phyloP scores from a whole-genome alignment of 345 rosid genomes.

The Rhodamnia argentea region DNA sequence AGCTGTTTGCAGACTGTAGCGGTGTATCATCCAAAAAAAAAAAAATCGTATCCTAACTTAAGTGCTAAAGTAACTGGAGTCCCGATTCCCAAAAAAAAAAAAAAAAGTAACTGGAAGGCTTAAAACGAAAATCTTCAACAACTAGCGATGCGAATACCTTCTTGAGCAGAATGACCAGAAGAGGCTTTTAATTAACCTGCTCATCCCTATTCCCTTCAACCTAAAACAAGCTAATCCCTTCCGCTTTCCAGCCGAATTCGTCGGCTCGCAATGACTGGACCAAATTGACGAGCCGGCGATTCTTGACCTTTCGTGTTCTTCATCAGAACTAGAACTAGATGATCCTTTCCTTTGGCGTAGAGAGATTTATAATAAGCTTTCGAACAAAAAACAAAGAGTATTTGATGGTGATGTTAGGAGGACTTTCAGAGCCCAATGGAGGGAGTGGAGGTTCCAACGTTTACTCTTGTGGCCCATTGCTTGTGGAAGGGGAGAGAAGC shows the following conservation, averaged over 20 bases:
- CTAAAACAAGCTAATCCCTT: neutral
- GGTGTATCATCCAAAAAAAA: too few relatives aligned
- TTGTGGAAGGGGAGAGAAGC: conserved; percentile 21
- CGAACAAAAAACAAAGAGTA: neutral
- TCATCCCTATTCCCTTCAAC: neutral
- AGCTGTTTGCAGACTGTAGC: neutral
- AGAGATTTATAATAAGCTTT: neutral
- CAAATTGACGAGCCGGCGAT: neutral
- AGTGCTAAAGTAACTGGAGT: too few relatives aligned
- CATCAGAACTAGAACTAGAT: neutral
- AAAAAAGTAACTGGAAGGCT: too few relatives aligned
- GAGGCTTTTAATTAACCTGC: too few relatives aligned
- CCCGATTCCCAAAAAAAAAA: too few relatives aligned
- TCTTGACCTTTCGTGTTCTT: too few relatives aligned
- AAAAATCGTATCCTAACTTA: too few relatives aligned
- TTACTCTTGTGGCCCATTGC: conserved; percentile 7
- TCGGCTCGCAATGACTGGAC: neutral
- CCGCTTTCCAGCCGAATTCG: neutral
- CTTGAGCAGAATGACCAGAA: too few relatives aligned
- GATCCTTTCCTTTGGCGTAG: neutral
- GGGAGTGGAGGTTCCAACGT: neutral
- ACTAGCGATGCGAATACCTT: too few relatives aligned
- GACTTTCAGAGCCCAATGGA: neutral
- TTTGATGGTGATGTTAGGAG: neutral
- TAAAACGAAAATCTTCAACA: too few relatives aligned